Conservation (phyloP, 768 basidiomycete species). For the Lactarius akahatsu region DNA sequence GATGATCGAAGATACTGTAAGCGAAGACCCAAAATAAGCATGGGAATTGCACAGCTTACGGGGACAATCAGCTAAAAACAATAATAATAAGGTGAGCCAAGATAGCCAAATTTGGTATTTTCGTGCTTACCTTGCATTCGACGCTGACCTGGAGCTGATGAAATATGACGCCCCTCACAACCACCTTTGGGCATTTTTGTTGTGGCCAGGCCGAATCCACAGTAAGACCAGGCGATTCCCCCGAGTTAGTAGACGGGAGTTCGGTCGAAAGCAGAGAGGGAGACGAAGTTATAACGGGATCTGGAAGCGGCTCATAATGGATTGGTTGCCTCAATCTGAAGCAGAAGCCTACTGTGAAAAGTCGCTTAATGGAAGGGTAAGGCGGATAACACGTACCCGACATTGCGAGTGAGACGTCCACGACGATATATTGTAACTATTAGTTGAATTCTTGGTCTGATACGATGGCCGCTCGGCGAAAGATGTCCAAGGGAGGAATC, state of each 20-base stretch:
- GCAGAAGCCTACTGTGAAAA: background rate
- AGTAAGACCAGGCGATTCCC: background rate
- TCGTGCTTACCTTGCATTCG: constrained; percentile 20
- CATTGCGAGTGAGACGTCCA: constrained; percentile 10
- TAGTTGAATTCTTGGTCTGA: constrained; percentile 5
- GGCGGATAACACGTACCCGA: constrained; percentile 14
- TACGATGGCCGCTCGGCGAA: background rate
- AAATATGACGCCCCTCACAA: constrained; percentile 18
- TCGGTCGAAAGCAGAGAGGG: background rate
- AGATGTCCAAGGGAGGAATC: background rate
- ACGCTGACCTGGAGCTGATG: constrained; percentile 6
- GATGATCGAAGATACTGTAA: background rate
- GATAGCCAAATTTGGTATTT: background rate
- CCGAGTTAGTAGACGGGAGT: background rate
- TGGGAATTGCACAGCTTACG: background rate
- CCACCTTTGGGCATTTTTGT: constrained; percentile 10
- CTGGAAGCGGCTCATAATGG: background rate
- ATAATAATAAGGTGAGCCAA: background rate
- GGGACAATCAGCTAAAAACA: constrained; percentile 13
- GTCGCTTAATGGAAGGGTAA: background rate
- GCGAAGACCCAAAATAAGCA: background rate
- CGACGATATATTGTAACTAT: constrained; percentile 18
- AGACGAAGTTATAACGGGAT: background rate
- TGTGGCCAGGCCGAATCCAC: constrained; percentile 2
- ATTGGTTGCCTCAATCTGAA: constrained; percentile 12